Evolutionary conservation across 2,329 filamentous ascomycete genomes (phyloP), one percentile per base, ranked within the genome.

Genomic region (Aspergillus ruber): DNA sequence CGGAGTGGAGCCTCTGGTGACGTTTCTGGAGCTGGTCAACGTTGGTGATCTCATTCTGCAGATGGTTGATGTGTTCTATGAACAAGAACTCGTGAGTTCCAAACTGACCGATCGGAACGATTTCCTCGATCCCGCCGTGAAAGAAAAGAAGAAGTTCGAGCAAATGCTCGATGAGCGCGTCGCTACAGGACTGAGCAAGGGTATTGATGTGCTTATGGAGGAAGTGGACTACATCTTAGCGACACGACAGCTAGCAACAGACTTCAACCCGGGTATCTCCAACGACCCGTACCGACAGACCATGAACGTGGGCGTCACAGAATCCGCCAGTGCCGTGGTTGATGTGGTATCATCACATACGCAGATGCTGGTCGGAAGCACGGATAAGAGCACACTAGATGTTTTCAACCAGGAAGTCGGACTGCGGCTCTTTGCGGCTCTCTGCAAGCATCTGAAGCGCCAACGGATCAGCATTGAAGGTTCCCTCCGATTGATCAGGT

Each of bases 371-470:
- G 82, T 88, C 3, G 93, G 93, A 52, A 95, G 88, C 64, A 97
- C 91, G 1, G 93, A 98, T 66, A 98, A 98, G 75, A 91, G 88
- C 52, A 95, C 95, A 78, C 83, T 98, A 21, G 93, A 98, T 63
- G 93, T 98, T 12, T 98, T 98, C 77, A 96, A 95, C 67, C 89
- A 93, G 69, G 93, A 98, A 72, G 91, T 98, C 21, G 93, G 93
- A 0, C 80, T 96, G 54, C 86, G 93, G 21, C 79, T 98, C 45
- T 98, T 97, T 71, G 84, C 86, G 17, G 86, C 88, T 15, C 77
- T 98, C 44, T 96, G 91, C 78, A 98, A 98, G 72, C 93, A 98
- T 70, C 80, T 98, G 56, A 98, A 98, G 74, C 86, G 91, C 8
- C 93, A 97, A 74, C 85, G 93, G 47, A 82, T 98, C 69, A 91